Evolutionary conservation across 2,329 filamentous ascomycete species (phyloP), one percentile per base, ranked within the genome.

Genomic region (Capronia coronata): DNA sequence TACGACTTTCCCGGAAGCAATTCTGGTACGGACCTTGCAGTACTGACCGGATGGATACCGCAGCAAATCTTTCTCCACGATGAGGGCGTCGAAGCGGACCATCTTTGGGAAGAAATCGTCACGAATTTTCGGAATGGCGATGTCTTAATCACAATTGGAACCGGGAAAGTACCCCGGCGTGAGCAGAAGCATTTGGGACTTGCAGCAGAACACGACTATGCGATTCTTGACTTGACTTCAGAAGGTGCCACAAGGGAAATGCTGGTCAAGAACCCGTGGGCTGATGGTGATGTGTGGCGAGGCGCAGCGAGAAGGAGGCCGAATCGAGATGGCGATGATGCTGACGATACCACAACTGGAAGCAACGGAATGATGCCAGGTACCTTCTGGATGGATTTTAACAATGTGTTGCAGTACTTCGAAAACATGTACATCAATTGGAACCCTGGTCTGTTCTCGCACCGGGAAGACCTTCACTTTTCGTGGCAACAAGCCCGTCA

Each of bases 1-100:
- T 98, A 98, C 65, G 90, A 98, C 63, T 98, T 98, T 58, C 91
- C 93, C 0, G 93, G 93, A 6, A 97, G 93, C 63, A 97, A 97
- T 65, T 97, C 91, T 1, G 90, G 88, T 9, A 97, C 91, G 2
- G 93, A 98, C 67, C 71, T 98, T 2, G 94, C 87, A 80, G 84
- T 94, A 1, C 69, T 98, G 47, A 94, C 86, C 0, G 91, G 93
- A 23, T 98, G 93, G 93, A 89, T 98, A 43, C 93, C 93, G 0
- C 90, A 98, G 68, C 93, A 98, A 65, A 73, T 97, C 1, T 95
- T 95, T 61, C 73, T 97, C 1, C 89, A 95, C 62, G 85, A 86
- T 57, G 86, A 93, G 56, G 88, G 94, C 52, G 75, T 90, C 2
- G 82, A 90, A 37, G 77, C 84, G 0, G 78, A 86, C 43, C 74